These are phyloP conservation scores for Fusarium temperatum DNA, from an alignment of 2,329 filamentous ascomycete species.

Conservation along the genomic window DNA sequence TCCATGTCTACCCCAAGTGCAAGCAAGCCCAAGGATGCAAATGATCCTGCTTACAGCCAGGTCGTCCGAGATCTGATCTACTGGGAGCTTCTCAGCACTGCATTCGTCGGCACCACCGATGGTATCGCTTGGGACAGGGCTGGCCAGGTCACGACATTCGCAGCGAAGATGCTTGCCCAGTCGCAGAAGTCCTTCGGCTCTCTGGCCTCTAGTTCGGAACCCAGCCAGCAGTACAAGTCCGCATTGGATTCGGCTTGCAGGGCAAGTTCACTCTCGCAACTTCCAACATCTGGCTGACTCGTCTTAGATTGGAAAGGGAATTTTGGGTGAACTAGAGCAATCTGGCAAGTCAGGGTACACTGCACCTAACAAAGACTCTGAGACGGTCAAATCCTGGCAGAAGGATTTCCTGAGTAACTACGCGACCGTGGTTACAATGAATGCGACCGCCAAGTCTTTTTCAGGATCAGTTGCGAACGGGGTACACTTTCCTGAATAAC, in stretches of 20 bases:
- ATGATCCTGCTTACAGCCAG: background rate
- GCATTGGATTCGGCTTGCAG: background rate
- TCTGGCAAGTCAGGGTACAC: background rate
- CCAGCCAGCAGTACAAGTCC: background rate
- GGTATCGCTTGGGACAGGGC: background rate
- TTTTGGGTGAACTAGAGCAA: background rate
- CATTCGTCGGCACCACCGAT: background rate
- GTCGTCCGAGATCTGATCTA: background rate
- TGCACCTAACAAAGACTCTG: background rate
- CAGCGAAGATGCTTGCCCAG: background rate
- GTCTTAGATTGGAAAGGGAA: background rate
- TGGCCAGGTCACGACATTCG: background rate
- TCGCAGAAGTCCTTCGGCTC: background rate
- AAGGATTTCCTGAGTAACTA: background rate
- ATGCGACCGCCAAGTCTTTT: background rate
- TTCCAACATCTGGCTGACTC: rapidly evolving
- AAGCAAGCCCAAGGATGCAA: background rate
- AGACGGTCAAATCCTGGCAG: background rate
- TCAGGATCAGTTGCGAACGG: background rate
- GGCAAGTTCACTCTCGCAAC: background rate
- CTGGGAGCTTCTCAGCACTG: background rate
- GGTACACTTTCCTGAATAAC: background rate
- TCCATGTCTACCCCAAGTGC: background rate
- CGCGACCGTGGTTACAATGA: background rate
- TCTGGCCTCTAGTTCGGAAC: background rate